Conservation (phyloP, 805 yeast genomes). For the Priceomyces medius region DNA sequence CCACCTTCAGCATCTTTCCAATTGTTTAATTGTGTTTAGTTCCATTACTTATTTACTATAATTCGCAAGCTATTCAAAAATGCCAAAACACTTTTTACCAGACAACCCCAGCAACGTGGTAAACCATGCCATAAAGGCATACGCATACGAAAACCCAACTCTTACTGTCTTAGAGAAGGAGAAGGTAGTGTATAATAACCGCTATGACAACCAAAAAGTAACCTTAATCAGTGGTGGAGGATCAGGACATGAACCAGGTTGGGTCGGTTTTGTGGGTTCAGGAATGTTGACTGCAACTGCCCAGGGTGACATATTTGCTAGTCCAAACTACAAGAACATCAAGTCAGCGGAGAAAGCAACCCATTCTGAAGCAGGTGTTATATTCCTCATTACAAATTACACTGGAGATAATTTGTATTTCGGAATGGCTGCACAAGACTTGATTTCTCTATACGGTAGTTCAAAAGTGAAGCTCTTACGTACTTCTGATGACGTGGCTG, state of each 20-base stretch:
- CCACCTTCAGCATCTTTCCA: no score
- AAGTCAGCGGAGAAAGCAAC: conserved; percentile 36
- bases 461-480: conserved; percentile 29
- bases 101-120: conserved; percentile 33
- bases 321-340: conserved; percentile 38
- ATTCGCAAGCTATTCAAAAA: no score
- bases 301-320: conserved; percentile 43
- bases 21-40: no score
- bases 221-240: conserved; percentile 42
- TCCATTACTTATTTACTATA: no score
- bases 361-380: conserved; percentile 33
- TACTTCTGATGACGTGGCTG: conserved; percentile 37
- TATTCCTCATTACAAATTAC: conserved; percentile 36
- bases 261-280: conserved; percentile 38
- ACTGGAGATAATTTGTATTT: conserved; percentile 40
- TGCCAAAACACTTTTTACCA: conserved; percentile 41
- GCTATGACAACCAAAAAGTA: conserved; percentile 22
- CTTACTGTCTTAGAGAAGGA: conserved; percentile 37
- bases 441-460: conserved; percentile 28
- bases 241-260: conserved; percentile 45
- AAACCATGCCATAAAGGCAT: conserved; percentile 36
- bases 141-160: conserved; percentile 36
- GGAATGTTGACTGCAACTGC: conserved; percentile 41
- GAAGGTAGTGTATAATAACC: conserved; percentile 36
- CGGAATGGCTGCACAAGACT: conserved; percentile 40